These are phyloP conservation scores for Plasmopara viticola DNA, from an alignment of 352 stramenopile genomes.

Conservation along the genomic window DNA sequence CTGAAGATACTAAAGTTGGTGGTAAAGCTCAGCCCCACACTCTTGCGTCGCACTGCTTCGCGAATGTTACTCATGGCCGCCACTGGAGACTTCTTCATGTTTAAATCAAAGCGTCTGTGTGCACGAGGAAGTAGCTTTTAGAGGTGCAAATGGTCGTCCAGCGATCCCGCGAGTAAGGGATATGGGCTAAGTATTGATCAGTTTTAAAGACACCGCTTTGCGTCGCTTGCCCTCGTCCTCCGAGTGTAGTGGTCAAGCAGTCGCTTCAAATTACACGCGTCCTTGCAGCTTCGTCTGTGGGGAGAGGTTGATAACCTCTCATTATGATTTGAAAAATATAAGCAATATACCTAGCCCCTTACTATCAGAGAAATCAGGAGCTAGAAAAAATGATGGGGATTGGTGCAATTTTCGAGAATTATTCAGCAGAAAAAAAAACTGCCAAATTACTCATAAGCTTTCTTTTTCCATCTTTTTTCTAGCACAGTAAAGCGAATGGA, in stretches of 20 bases:
- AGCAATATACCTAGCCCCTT: conserved; percentile 4
- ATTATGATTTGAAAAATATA: conserved; percentile 2
- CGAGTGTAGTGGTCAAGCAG: background rate
- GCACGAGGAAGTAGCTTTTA: conserved; percentile 10
- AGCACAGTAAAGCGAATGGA: too few species aligned
- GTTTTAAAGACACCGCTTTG: conserved; percentile 2
- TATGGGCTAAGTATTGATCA: background rate
- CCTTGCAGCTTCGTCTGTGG: conserved; percentile 29
- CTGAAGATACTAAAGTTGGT: conserved; percentile 55
- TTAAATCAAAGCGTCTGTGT: background rate
- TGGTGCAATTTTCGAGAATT: conserved; percentile 4
- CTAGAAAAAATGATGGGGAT: conserved; percentile 14
- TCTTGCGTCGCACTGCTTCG: conserved; percentile 57
- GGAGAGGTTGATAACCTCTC: conserved; percentile 13
- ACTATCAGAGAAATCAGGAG: conserved; percentile 30
- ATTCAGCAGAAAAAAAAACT: too few species aligned
- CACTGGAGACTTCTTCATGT: conserved; percentile 46
- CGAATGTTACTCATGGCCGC: conserved; percentile 48
- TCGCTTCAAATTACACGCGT: conserved; percentile 9
- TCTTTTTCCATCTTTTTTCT: too few species aligned
- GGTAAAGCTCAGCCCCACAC: conserved; percentile 56
- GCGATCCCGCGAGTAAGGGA: conserved; percentile 1
- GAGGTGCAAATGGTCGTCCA: background rate
- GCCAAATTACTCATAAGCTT: too few species aligned
- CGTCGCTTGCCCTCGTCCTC: background rate